Evolutionary conservation across 1,139 yeast species (phyloP).

Genomic region (Blastobotrys indianensis): DNA sequence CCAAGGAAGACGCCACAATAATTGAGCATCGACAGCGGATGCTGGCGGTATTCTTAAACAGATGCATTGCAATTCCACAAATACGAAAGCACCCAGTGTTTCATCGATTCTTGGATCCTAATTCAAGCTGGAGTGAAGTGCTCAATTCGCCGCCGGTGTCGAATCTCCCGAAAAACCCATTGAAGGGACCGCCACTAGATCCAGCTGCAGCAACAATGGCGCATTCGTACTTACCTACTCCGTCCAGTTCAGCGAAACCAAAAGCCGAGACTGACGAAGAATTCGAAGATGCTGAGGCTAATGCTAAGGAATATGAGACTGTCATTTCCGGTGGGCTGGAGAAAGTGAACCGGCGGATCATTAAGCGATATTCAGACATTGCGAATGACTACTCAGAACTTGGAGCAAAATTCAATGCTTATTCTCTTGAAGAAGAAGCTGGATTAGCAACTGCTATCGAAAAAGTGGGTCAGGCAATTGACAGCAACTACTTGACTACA

Average conservation of each 20-base stretch:
- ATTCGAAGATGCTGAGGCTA: constrained; percentile 41
- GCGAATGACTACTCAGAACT: constrained; percentile 63
- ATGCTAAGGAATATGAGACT: constrained; percentile 52
- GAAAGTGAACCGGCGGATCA: constrained; percentile 58
- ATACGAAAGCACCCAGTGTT: constrained; percentile 59
- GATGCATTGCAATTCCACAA: constrained; percentile 57
- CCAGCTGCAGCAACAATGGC: constrained; percentile 50
- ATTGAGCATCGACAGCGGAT: constrained; percentile 68
- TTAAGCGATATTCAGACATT: constrained; percentile 57
- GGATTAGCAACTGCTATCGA: constrained; percentile 52
- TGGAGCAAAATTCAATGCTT: constrained; percentile 66
- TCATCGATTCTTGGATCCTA: constrained; percentile 76
- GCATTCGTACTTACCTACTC: constrained; percentile 61
- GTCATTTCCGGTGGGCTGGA: constrained; percentile 55
- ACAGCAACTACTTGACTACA: constrained; percentile 60
- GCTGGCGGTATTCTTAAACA: constrained; percentile 68
- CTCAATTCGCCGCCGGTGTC: constrained; percentile 53
- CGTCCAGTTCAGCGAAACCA: constrained; percentile 41
- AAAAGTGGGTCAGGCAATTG: constrained; percentile 74
- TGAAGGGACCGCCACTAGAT: constrained; percentile 49
- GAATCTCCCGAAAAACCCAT: constrained; percentile 46
- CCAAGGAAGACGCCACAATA: constrained; percentile 46
- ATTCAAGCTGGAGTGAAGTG: constrained; percentile 65
- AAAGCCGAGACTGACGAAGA: constrained; percentile 32
- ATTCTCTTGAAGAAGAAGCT: constrained; percentile 57